Evolutionary conservation across 768 basidiomycete species (phyloP).

Genomic region (Amanita jacksonii): DNA sequence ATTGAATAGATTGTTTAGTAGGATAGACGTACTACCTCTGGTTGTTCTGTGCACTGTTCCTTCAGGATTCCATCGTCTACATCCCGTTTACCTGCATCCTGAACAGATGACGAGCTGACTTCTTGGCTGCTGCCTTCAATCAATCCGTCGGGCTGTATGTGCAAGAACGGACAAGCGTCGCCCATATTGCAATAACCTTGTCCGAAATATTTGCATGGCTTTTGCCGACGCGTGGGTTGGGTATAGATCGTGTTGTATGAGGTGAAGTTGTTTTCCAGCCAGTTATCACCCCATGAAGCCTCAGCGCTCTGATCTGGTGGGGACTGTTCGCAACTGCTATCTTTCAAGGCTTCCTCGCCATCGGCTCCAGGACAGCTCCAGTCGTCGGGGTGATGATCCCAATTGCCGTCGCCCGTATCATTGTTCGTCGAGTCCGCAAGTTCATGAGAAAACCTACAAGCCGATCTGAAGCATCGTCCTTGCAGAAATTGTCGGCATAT

Average conservation of each 20-base stretch:
- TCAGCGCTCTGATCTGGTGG: not conserved
- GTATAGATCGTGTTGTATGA: not conserved
- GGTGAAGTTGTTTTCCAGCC: constrained; percentile 11
- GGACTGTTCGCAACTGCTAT: too few species aligned
- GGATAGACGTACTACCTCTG: not conserved
- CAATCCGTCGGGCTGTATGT: constrained; percentile 12
- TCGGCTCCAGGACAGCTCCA: too few species aligned
- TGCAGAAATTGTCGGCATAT: not conserved
- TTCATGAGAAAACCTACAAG: not conserved
- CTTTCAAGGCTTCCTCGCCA: too few species aligned
- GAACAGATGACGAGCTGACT: too few species aligned
- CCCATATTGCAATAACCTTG: constrained; percentile 25
- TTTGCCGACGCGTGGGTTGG: constrained; percentile 9
- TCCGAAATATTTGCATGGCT: constrained; percentile 24
- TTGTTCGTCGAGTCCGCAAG: not conserved
- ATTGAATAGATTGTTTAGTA: not conserved
- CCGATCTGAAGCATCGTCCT: not conserved
- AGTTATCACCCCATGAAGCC: constrained; percentile 10
- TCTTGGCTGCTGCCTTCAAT: too few species aligned
- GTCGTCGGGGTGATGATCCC: too few species aligned
- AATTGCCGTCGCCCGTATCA: not conserved
- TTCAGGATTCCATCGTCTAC: not conserved
- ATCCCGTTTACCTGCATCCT: not conserved
- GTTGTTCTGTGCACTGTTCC: not conserved
- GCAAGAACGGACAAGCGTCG: constrained; percentile 21